phyloP scores from a whole-genome alignment of 1,284 basidiomycete genomes.

The Kwoniella shivajii region DNA sequence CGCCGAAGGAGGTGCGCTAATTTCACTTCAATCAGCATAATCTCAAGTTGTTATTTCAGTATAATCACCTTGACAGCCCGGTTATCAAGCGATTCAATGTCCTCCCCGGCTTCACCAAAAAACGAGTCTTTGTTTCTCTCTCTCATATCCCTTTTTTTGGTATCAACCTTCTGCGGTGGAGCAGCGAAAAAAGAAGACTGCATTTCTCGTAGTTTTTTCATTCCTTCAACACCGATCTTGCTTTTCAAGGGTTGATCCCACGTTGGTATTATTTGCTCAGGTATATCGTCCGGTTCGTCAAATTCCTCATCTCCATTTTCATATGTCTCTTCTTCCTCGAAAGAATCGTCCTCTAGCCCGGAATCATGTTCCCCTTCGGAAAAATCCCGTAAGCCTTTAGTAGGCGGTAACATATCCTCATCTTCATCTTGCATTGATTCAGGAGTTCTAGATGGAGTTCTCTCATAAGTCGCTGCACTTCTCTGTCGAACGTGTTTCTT shows the following conservation, averaged over 20 bases:
- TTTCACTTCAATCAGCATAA: background rate
- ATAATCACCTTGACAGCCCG: conserved; percentile 67
- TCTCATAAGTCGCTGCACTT: conserved; percentile 5
- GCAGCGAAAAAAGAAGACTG: conserved; percentile 74
- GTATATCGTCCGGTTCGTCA: conserved; percentile 11
- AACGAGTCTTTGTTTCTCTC: conserved; percentile 37
- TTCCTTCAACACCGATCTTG: conserved; percentile 65
- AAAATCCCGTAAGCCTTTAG: conserved; percentile 39
- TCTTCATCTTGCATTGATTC: conserved; percentile 24
- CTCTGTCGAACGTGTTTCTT: background rate
- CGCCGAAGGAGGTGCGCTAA: conserved; percentile 76
- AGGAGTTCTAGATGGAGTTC: conserved; percentile 14
- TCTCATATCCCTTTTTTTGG: conserved; percentile 13
- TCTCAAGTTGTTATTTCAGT: background rate
- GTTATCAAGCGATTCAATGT: conserved; percentile 65
- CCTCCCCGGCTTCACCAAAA: conserved; percentile 70
- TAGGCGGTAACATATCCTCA: conserved; percentile 45
- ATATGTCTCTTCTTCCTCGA: conserved; percentile 45
- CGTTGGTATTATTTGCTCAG: background rate
- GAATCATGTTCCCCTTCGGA: conserved; percentile 31
- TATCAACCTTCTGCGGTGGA: background rate
- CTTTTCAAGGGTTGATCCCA: conserved; percentile 33
- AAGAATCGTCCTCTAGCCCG: conserved; percentile 24
- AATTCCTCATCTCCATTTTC: conserved; percentile 22
- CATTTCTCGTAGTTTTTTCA: conserved; percentile 86